Percentiles rank a stretch among this genome's conserved stretches.
phyloP scores from a whole-genome alignment of 2,329 filamentous ascomycete genomes.

The Colletotrichum noveboracense region DNA sequence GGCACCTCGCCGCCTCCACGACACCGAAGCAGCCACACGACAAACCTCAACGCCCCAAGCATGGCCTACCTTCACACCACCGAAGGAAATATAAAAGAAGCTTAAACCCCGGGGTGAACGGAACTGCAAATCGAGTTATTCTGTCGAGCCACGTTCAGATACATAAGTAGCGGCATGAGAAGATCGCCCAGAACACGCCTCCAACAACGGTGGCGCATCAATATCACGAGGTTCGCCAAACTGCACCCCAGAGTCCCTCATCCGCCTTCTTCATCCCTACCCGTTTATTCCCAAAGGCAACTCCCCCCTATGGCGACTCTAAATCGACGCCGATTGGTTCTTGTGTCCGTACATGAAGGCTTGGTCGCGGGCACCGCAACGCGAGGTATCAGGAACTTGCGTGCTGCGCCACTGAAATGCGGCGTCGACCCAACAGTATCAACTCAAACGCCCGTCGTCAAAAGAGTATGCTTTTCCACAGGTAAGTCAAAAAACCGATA shows the following conservation, averaged over 20 bases:
- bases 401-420: not conserved
- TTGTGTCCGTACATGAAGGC: not conserved
- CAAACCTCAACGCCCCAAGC: not conserved
- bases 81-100: not conserved
- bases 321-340: not conserved
- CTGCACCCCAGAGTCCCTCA: not conserved
- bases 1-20: not conserved
- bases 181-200: not conserved
- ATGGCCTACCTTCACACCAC: not conserved
- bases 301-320: not conserved
- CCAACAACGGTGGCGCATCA: not conserved
- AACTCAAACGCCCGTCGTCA: not conserved
- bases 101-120: not conserved
- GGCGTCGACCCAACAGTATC: not conserved
- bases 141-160: not conserved
- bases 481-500: not conserved
- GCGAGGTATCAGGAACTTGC: not conserved
- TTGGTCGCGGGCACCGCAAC: not conserved
- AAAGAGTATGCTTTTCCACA: not conserved
- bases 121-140: not conserved
- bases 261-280: not conserved
- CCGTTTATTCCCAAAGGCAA: not conserved
- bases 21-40: not conserved
- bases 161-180: not conserved
- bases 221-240: not conserved